These are phyloP conservation scores for Uronychia setigera DNA, from an alignment of 73 alveolate genomes.

Conservation along the genomic window DNA sequence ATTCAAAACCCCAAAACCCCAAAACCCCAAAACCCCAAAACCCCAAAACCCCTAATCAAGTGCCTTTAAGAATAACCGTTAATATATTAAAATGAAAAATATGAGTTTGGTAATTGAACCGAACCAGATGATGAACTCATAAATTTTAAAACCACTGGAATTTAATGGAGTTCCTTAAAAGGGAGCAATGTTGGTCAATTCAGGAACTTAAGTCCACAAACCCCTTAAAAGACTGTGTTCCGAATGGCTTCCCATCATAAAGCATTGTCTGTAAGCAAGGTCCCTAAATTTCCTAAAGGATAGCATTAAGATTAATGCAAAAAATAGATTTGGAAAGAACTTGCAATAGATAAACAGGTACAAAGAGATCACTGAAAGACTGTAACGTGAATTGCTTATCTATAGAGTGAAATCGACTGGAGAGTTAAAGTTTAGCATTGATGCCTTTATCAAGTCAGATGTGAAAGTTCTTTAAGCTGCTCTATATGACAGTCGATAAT, in stretches of 20 bases:
- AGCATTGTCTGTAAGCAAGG: not conserved
- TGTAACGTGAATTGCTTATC: not conserved
- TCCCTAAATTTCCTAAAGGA: not conserved
- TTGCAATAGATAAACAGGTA: not conserved
- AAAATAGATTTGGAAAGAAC: not conserved
- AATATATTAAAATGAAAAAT: too few species aligned
- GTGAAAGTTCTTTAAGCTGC: not conserved
- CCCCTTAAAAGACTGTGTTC: not conserved
- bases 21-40: too few species aligned
- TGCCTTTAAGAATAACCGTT: too few species aligned
- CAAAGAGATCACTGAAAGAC: not conserved
- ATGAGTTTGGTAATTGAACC: too few species aligned
- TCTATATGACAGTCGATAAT: not conserved
- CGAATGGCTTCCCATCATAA: not conserved
- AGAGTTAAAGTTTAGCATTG: not conserved
- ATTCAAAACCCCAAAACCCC: too few species aligned
- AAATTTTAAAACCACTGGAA: too few species aligned
- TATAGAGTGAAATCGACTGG: not conserved
- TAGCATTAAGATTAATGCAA: not conserved
- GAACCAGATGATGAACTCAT: too few species aligned
- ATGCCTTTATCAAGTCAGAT: not conserved
- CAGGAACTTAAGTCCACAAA: too few species aligned
- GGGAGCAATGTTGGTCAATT: too few species aligned
- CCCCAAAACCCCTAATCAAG: too few species aligned
- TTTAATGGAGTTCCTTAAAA: too few species aligned